A percentile compares a stretch with the other conserved stretches of the same genome.
Conservation (phyloP, 2,329 filamentous ascomycete species). For the Uncinocarpus reesii region DNA sequence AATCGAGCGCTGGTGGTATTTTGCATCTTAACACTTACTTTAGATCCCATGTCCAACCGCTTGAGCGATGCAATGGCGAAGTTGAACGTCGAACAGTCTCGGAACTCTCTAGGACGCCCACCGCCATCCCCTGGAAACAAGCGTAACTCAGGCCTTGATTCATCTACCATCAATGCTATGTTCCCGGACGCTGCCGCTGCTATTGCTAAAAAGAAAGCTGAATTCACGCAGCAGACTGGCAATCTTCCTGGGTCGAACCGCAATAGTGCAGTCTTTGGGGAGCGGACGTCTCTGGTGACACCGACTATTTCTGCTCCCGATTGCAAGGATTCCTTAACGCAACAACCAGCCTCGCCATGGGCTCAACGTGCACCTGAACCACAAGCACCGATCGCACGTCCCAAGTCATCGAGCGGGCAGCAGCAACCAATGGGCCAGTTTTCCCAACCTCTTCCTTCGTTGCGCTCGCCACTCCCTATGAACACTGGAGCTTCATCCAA, state of each 20-base stretch:
- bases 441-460: conserved; percentile 65
- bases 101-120: conserved; percentile 75
- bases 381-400: conserved; percentile 48
- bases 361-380: conserved; percentile 46
- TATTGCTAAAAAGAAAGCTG: conserved; percentile 97
- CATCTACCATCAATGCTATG: conserved; percentile 94
- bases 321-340: conserved; percentile 50
- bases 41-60: conserved; percentile 94
- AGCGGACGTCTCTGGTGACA: conserved; percentile 62
- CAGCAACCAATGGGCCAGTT: conserved; percentile 78
- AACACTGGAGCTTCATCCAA: conserved; percentile 53
- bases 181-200: conserved; percentile 96
- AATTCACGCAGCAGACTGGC: conserved; percentile 91
- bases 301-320: conserved; percentile 65
- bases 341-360: conserved; percentile 74
- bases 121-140: conserved; percentile 70
- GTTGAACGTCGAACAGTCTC: conserved; percentile 73
- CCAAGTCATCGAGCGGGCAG: conserved; percentile 70
- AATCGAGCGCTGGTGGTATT: conserved; percentile 4
- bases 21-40: conserved; percentile 14
- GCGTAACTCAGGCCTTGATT: conserved; percentile 87
- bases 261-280: conserved; percentile 73
- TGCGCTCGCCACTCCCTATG: conserved; percentile 70
- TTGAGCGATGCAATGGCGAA: conserved; percentile 96
- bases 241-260: conserved; percentile 82